phyloP scores from a whole-genome alignment of 371 early-diverging fungal genomes.

The Cladochytrium tenue region DNA sequence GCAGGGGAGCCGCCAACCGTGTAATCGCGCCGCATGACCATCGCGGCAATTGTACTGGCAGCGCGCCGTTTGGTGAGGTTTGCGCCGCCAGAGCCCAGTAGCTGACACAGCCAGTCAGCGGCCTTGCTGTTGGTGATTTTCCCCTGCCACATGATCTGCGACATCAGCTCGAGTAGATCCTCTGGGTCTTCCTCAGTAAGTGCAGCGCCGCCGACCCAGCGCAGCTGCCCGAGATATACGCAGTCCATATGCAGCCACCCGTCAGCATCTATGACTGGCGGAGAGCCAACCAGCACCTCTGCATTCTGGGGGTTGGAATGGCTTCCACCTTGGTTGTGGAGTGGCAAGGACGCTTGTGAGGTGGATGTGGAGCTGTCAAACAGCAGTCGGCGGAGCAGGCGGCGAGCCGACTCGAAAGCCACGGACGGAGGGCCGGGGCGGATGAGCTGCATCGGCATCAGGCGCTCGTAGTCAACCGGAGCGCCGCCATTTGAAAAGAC shows the following conservation, averaged over 20 bases:
- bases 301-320: too few species aligned
- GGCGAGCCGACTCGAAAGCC: neutral
- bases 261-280: neutral
- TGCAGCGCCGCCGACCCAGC: neutral
- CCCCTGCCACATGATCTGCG: neutral
- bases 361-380: neutral
- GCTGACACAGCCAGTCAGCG: neutral
- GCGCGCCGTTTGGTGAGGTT: neutral
- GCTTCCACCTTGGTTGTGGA: neutral
- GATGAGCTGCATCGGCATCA: neutral
- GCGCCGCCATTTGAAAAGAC: constrained; percentile 1
- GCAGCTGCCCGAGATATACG: neutral
- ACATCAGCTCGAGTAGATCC: neutral
- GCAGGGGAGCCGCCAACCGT: neutral
- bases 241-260: neutral
- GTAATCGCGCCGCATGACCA: neutral
- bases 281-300: neutral
- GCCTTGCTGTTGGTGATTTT: neutral
- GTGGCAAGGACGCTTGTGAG: neutral
- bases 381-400: neutral
- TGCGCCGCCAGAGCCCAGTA: neutral
- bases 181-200: neutral
- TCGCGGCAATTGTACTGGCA: neutral
- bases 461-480: neutral
- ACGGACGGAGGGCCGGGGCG: neutral